These are phyloP conservation scores for Achlya hypogyna DNA, from an alignment of 352 stramenopile species.

Conservation along the genomic window DNA sequence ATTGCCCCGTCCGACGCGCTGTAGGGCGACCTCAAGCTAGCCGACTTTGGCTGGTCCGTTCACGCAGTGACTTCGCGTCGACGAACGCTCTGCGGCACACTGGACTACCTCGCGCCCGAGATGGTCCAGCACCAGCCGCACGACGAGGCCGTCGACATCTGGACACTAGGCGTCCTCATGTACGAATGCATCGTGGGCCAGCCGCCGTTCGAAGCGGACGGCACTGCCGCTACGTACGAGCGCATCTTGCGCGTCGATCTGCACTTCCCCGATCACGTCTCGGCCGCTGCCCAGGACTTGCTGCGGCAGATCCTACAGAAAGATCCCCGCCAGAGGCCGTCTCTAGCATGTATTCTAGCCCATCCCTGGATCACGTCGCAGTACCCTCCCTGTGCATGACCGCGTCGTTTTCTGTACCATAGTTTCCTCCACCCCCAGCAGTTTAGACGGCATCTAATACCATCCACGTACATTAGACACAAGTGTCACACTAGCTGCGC, in stretches of 20 bases:
- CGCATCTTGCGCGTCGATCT: constrained; percentile 95
- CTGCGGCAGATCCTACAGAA: constrained; percentile 93
- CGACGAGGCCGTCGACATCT: constrained; percentile 96
- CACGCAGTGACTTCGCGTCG: constrained; percentile 92
- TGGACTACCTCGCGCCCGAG: constrained; percentile 99
- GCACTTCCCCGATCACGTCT: constrained; percentile 90
- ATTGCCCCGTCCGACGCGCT: neutral
- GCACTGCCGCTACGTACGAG: constrained; percentile 92
- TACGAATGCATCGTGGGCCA: constrained; percentile 97
- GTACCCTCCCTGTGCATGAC: too few relatives aligned
- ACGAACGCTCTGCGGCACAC: constrained; percentile 97
- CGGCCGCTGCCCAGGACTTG: constrained; percentile 87
- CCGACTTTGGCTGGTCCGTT: constrained; percentile 99
- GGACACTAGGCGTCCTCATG: constrained; percentile 97
- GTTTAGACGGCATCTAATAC: too few relatives aligned
- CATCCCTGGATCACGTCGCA: constrained; percentile 91
- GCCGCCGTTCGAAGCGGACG: constrained; percentile 97
- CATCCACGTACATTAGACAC: neutral
- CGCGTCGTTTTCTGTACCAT: too few relatives aligned
- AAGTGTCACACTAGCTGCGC: neutral
- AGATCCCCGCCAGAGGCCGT: constrained; percentile 90
- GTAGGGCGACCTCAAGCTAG: constrained; percentile 97
- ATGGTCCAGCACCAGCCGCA: constrained; percentile 98
- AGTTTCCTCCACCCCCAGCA: too few relatives aligned
- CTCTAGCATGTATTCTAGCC: constrained; percentile 86